Evolutionary conservation across 83 land plant genomes (phyloP).

Genomic region (Thuja plicata): DNA sequence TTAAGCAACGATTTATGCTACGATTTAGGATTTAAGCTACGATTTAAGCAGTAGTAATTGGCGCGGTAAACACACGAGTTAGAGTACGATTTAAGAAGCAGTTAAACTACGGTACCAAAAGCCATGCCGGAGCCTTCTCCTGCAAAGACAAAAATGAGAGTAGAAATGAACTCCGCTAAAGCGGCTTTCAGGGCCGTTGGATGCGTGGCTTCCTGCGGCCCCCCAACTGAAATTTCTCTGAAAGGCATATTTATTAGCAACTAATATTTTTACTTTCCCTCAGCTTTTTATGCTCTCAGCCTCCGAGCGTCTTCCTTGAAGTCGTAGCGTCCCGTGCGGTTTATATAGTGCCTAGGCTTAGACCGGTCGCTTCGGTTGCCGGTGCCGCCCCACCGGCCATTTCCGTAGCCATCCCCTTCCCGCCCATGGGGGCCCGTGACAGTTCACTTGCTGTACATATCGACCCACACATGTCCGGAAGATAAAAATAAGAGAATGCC

Average conservation of each 20-base stretch:
- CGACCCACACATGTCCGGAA: background rate
- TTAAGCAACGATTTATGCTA: background rate
- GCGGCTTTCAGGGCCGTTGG: conserved; percentile 56
- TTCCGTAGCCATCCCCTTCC: background rate
- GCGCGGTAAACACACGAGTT: background rate
- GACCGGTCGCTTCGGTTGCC: background rate
- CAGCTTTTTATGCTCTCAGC: background rate
- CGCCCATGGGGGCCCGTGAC: background rate
- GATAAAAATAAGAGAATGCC: background rate
- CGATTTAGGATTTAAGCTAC: background rate
- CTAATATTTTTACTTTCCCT: background rate
- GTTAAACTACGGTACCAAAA: conserved; percentile 12
- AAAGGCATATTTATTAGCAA: conserved; percentile 16
- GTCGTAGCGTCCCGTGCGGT: background rate
- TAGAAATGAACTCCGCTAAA: conserved; percentile 54
- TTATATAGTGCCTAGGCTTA: background rate
- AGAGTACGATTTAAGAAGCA: background rate
- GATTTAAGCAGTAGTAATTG: too few species aligned
- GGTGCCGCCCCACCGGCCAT: background rate
- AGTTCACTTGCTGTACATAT: background rate
- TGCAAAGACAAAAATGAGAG: conserved; percentile 53
- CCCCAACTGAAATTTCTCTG: conserved; percentile 27
- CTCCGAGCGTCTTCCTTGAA: background rate
- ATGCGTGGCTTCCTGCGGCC: conserved; percentile 33
- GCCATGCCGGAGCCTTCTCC: conserved; percentile 59